A percentile compares a stretch with the other conserved stretches of the same genome.
These are phyloP conservation scores for Berberis vulgaris DNA, from an alignment of 164 flowering plant species.

Conservation along the genomic window DNA sequence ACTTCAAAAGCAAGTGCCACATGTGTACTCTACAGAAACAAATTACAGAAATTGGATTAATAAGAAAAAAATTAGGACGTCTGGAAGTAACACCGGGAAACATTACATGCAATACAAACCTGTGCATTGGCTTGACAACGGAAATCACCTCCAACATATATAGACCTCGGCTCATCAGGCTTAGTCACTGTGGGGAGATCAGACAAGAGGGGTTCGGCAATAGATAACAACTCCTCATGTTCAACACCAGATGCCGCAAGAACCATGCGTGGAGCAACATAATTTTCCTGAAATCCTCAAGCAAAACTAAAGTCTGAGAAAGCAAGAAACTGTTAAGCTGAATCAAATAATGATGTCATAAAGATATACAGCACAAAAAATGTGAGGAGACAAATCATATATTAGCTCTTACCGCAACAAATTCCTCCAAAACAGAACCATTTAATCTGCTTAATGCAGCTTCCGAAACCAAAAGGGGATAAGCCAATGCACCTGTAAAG, in stretches of 20 bases:
- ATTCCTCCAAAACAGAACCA: conserved; percentile 56
- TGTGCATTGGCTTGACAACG: conserved; percentile 63
- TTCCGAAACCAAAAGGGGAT: conserved; percentile 77
- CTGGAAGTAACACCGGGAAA: background rate
- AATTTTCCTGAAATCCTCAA: conserved; percentile 51
- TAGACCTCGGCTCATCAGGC: conserved; percentile 49
- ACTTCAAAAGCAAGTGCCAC: conserved; percentile 87
- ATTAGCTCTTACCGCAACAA: conserved; percentile 51
- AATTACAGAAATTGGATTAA: background rate
- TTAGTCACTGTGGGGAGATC: conserved; percentile 58
- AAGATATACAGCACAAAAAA: background rate
- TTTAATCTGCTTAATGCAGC: conserved; percentile 49
- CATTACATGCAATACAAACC: conserved; percentile 33
- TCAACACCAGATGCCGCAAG: conserved; percentile 94
- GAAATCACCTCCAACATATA: conserved; percentile 78
- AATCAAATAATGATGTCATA: background rate
- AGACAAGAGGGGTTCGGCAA: conserved; percentile 81
- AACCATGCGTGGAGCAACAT: conserved; percentile 83
- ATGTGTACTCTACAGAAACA: conserved; percentile 47
- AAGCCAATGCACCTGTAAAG: conserved; percentile 69
- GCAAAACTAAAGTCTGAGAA: conserved; percentile 8
- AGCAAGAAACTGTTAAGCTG: background rate
- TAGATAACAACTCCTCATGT: conserved; percentile 60
- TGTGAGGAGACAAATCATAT: background rate
- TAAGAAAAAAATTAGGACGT: background rate